phyloP scores from a whole-genome alignment of 2,329 filamentous ascomycete genomes.

The Dothideomycetes sp. region DNA sequence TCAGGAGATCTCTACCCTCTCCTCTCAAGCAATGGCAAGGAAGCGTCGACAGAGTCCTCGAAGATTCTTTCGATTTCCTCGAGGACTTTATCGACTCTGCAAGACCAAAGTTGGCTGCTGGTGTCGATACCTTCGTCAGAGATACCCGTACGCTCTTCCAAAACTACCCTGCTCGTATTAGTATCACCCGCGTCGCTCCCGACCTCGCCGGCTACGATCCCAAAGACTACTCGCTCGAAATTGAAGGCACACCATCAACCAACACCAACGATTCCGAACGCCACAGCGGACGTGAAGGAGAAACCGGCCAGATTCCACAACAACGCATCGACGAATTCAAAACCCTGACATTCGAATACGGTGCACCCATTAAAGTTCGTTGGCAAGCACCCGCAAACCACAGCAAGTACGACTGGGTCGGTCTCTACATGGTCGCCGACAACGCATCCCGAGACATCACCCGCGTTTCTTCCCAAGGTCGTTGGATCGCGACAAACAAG shows the following conservation, averaged over 20 bases:
- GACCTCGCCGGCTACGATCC: slow-evolving; percentile 73
- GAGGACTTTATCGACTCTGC: slow-evolving; percentile 84
- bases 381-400: slow-evolving; percentile 88
- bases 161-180: slow-evolving; percentile 77
- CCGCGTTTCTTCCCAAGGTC: slow-evolving; percentile 72
- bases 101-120: slow-evolving; percentile 74
- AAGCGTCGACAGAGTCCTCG: slow-evolving; percentile 77
- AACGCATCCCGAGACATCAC: slow-evolving; percentile 80
- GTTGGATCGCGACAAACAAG: slow-evolving; percentile 76
- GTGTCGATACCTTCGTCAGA: slow-evolving; percentile 76
- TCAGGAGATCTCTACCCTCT: slow-evolving; percentile 75
- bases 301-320: slow-evolving; percentile 57
- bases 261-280: slow-evolving; percentile 45
- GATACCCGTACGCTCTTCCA: slow-evolving; percentile 85
- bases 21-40: slow-evolving; percentile 76
- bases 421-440: slow-evolving; percentile 91
- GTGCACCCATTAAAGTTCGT: slow-evolving; percentile 75
- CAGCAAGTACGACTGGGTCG: slow-evolving; percentile 88
- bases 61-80: slow-evolving; percentile 78
- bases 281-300: slow-evolving; percentile 64
- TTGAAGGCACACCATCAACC: slow-evolving; percentile 47
- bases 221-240: slow-evolving; percentile 67
- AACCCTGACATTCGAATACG: slow-evolving; percentile 77
- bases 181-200: slow-evolving; percentile 67
- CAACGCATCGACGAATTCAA: slow-evolving; percentile 53